These are phyloP conservation scores for Polymyxa betae DNA, from an alignment of 208 protist genomes.

Conservation along the genomic window DNA sequence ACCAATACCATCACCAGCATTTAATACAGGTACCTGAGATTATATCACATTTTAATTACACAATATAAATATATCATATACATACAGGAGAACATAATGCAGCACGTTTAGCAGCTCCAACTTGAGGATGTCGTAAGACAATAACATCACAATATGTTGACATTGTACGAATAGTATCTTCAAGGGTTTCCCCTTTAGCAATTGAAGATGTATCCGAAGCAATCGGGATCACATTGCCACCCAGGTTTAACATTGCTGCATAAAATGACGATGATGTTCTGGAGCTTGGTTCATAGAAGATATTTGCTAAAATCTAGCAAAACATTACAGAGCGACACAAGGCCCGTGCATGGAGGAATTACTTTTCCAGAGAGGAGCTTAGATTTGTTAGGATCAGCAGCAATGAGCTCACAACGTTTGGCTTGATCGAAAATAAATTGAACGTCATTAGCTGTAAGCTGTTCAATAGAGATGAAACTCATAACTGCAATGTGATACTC, in stretches of 20 bases:
- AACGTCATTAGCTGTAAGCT: neutral
- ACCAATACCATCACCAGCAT: neutral
- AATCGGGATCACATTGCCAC: slow-evolving; percentile 73
- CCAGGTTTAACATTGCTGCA: slow-evolving; percentile 76
- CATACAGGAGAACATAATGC: neutral
- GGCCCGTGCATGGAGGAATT: neutral
- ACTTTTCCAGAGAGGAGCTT: neutral
- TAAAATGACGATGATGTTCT: slow-evolving; percentile 78
- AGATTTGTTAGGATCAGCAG: neutral
- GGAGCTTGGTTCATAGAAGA: slow-evolving; percentile 71
- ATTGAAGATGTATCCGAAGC: slow-evolving; percentile 68
- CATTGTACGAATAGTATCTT: slow-evolving; percentile 72
- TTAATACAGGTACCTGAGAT: slow-evolving; percentile 16
- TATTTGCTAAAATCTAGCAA: slow-evolving; percentile 24
- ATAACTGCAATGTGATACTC: too few species aligned
- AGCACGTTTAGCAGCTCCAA: slow-evolving; percentile 49
- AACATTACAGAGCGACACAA: neutral
- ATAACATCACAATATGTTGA: slow-evolving; percentile 88
- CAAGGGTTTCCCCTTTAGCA: slow-evolving; percentile 77
- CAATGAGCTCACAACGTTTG: neutral
- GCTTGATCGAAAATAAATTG: neutral
- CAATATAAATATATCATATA: slow-evolving; percentile 52
- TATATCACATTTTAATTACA: neutral
- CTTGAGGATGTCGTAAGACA: slow-evolving; percentile 90
- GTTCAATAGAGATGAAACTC: neutral